Percentiles rank a stretch among this genome's conserved stretches.
These are phyloP conservation scores for Penicillium glabrum DNA, from an alignment of 2,329 filamentous ascomycete species.

Conservation along the genomic window DNA sequence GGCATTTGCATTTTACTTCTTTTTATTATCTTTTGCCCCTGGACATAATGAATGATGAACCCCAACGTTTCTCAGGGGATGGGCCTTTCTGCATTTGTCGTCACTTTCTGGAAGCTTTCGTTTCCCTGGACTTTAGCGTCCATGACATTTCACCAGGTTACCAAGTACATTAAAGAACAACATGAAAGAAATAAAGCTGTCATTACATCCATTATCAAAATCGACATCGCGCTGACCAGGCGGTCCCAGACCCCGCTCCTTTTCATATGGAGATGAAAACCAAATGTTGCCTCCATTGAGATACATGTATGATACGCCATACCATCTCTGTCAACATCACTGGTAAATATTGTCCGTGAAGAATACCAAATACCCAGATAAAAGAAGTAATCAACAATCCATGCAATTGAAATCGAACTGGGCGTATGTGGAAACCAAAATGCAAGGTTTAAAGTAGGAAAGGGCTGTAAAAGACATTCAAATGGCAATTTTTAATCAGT, in stretches of 20 bases:
- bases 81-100: not conserved
- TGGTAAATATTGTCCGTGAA: not conserved
- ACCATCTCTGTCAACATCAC: not conserved
- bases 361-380: not conserved
- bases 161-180: constrained; percentile 1
- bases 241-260: constrained; percentile 11
- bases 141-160: not conserved
- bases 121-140: not conserved
- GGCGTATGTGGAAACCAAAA: constrained; percentile 11
- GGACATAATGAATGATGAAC: constrained; percentile 27
- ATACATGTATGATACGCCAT: not conserved
- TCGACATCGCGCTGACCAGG: constrained; percentile 21
- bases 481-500: not conserved
- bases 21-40: constrained; percentile 14
- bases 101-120: not conserved
- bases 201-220: constrained; percentile 33
- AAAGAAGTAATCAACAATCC: not conserved
- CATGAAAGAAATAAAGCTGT: constrained; percentile 16
- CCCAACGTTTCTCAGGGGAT: constrained; percentile 6
- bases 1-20: constrained; percentile 15
- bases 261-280: constrained; percentile 8
- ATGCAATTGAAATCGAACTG: not conserved
- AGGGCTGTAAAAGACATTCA: constrained; percentile 14
- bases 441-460: constrained; percentile 19
- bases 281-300: not conserved